Percentiles rank a stretch among this genome's conserved stretches.
Conservation (phyloP, 192 early-diverging fungal species). For the Linnemannia schmuckeri region DNA sequence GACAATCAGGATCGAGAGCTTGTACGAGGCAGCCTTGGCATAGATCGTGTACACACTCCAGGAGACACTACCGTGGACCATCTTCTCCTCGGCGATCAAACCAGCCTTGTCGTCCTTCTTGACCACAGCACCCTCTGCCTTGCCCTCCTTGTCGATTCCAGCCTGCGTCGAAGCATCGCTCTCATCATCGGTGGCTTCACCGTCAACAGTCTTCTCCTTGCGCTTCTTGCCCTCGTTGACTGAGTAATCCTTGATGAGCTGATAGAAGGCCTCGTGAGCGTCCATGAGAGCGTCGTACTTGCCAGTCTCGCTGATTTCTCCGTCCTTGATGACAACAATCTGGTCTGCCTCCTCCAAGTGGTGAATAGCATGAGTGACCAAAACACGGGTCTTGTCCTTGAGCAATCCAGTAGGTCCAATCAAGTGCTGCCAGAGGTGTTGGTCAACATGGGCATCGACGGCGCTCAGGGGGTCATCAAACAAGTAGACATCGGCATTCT, state of each 20-base stretch:
- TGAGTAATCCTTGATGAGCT: conserved; percentile 81
- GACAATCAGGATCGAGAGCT: conserved; percentile 66
- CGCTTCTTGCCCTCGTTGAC: conserved; percentile 57
- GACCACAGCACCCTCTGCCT: conserved; percentile 16
- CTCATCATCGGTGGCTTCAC: conserved; percentile 42
- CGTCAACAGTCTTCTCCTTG: conserved; percentile 21
- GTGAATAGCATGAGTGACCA: conserved; percentile 87
- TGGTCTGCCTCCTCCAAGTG: conserved; percentile 75
- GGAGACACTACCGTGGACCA: conserved; percentile 83
- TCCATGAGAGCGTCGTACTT: conserved; percentile 74
- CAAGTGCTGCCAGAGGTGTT: conserved; percentile 89
- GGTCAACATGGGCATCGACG: conserved; percentile 74
- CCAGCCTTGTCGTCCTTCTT: conserved; percentile 57
- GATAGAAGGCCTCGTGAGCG: conserved; percentile 67
- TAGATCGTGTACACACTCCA: conserved; percentile 86
- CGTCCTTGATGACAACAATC: conserved; percentile 81
- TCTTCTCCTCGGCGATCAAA: conserved; percentile 86
- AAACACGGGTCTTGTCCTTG: conserved; percentile 80
- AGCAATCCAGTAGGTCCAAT: conserved; percentile 90
- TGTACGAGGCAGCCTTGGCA: conserved; percentile 75
- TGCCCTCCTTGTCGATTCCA: conserved; percentile 49
- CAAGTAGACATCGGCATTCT: conserved; percentile 74
- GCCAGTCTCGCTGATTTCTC: conserved; percentile 76
- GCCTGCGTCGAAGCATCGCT: conserved; percentile 60
- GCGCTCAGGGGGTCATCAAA: conserved; percentile 70